phyloP scores from a whole-genome alignment of 371 early-diverging fungal genomes.

The Mucor piriformis region DNA sequence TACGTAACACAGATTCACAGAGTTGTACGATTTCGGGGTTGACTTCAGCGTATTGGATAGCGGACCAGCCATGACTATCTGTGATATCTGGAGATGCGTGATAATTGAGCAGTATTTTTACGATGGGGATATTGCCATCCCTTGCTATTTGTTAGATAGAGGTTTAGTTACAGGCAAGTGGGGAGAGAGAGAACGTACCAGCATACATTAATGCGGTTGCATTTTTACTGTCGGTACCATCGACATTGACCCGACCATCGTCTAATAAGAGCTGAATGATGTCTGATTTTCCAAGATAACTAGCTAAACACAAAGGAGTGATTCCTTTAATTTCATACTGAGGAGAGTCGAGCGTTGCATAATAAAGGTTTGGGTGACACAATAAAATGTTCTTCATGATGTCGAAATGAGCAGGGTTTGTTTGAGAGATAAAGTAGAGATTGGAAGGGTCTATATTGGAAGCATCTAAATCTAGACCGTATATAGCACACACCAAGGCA shows the following conservation, averaged over 20 bases:
- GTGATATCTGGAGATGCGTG: constrained; percentile 64
- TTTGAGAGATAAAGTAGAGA: constrained; percentile 60
- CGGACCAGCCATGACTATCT: constrained; percentile 75
- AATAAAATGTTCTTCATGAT: constrained; percentile 62
- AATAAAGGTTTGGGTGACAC: constrained; percentile 57
- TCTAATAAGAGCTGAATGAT: constrained; percentile 65
- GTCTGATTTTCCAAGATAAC: constrained; percentile 71
- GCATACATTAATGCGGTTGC: constrained; percentile 84
- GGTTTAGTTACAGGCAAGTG: neutral
- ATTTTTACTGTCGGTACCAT: constrained; percentile 71
- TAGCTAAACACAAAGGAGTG: constrained; percentile 75
- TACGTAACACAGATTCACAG: constrained; percentile 59
- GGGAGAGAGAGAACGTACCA: constrained; percentile 38
- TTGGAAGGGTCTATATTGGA: constrained; percentile 62
- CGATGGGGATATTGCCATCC: constrained; percentile 68
- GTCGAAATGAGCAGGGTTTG: constrained; percentile 56
- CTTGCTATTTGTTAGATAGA: constrained; percentile 48
- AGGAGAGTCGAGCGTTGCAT: constrained; percentile 62
- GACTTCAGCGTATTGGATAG: constrained; percentile 67
- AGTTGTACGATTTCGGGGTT: constrained; percentile 64
- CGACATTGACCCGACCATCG: constrained; percentile 67
- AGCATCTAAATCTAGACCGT: constrained; percentile 60
- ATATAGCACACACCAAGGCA: constrained; percentile 59
- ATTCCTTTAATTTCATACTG: constrained; percentile 72
- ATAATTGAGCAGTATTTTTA: constrained; percentile 57